Conservation (phyloP, 2,329 filamentous ascomycete genomes). For the Aspergillus sojae region DNA sequence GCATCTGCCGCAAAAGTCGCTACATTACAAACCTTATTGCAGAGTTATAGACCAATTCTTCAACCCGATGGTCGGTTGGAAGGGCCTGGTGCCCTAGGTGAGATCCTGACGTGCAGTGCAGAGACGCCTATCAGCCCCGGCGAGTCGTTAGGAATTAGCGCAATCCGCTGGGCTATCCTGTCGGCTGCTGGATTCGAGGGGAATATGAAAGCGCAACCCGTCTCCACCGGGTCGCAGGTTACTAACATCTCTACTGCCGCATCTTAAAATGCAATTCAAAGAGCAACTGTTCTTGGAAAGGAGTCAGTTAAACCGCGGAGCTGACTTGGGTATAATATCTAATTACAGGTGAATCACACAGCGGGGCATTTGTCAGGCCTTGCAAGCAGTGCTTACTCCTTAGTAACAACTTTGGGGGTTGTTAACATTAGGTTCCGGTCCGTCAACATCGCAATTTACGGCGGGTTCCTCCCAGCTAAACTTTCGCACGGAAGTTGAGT, state of each 20-base stretch:
- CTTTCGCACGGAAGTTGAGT: neutral
- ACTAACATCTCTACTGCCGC: slow-evolving; percentile 7
- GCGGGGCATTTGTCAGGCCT: neutral
- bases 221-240: slow-evolving; percentile 6
- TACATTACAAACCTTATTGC: slow-evolving; percentile 43
- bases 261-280: neutral
- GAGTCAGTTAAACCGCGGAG: neutral
- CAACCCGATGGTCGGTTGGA: slow-evolving; percentile 47
- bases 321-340: neutral
- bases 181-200: slow-evolving; percentile 61
- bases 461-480: neutral
- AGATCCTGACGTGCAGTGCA: slow-evolving; percentile 63
- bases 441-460: neutral
- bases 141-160: slow-evolving; percentile 60
- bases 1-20: slow-evolving; percentile 31
- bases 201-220: slow-evolving; percentile 30
- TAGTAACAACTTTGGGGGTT: neutral
- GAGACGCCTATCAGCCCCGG: slow-evolving; percentile 51
- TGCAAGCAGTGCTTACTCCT: neutral
- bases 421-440: neutral
- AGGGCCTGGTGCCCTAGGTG: slow-evolving; percentile 53
- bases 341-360: neutral
- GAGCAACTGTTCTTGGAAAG: neutral
- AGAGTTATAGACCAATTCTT: slow-evolving; percentile 43
- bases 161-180: slow-evolving; percentile 66